Conservation (phyloP, 1,284 basidiomycete species). For the Filobasidium uniguttulatum region DNA sequence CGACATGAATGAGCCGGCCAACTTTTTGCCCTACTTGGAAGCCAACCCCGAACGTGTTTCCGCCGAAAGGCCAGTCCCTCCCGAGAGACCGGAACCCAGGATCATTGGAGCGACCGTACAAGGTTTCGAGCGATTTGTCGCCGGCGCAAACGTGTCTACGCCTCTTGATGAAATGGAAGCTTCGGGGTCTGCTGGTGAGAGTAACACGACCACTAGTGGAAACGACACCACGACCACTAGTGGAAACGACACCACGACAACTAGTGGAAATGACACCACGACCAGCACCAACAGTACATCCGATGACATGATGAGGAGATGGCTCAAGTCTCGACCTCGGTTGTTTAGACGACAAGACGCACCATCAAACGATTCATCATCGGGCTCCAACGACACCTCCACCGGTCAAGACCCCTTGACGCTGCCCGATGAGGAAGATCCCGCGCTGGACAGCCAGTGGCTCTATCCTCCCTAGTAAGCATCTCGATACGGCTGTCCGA, state of each 20-base stretch:
- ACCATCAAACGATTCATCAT: not conserved
- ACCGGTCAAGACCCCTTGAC: too few species aligned
- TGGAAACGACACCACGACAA: too few species aligned
- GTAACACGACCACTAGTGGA: not conserved
- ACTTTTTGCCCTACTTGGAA: constrained; percentile 21
- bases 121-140: constrained; percentile 13
- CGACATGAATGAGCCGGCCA: constrained; percentile 14
- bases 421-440: constrained; percentile 5
- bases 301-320: too few species aligned
- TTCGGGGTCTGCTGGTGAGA: too few species aligned
- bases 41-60: constrained; percentile 21
- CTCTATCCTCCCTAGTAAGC: constrained; percentile 21
- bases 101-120: constrained; percentile 13
- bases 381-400: too few species aligned
- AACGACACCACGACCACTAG: too few species aligned
- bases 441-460: constrained; percentile 19
- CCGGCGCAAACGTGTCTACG: constrained; percentile 18
- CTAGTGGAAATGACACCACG: too few species aligned
- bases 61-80: constrained; percentile 15
- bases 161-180: too few species aligned
- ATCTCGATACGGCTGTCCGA: too few species aligned
- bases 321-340: not conserved
- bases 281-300: too few species aligned
- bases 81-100: constrained; percentile 12
- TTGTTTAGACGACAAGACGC: not conserved